phyloP scores from a whole-genome alignment of 169 alveolate genomes.

The Eimeria necatrix region DNA sequence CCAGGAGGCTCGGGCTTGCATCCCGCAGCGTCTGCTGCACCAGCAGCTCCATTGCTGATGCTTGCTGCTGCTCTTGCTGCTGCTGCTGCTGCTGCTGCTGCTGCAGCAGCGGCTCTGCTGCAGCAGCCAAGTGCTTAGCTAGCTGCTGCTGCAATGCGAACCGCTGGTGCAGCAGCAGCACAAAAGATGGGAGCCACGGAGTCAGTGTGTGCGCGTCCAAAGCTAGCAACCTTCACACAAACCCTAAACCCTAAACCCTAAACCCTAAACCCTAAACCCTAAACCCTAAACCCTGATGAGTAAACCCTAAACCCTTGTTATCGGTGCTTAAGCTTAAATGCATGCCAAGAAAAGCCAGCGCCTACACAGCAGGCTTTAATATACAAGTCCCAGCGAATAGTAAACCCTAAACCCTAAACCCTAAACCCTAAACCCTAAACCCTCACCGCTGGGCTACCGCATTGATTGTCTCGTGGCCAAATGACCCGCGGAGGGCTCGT shows the following conservation, averaged over 20 bases:
- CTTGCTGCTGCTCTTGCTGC: slow-evolving; percentile 19
- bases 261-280: slow-evolving; percentile 47
- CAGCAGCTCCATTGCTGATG: slow-evolving; percentile 34
- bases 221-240: slow-evolving; percentile 3
- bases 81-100: slow-evolving; percentile 55
- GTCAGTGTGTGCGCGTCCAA: slow-evolving; percentile 10
- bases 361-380: too few species aligned
- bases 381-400: too few species aligned
- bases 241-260: slow-evolving; percentile 14
- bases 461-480: slow-evolving; percentile 43
- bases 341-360: background rate
- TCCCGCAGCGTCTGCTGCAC: slow-evolving; percentile 61
- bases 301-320: background rate
- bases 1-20: slow-evolving; percentile 33
- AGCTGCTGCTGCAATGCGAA: slow-evolving; percentile 51
- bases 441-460: slow-evolving; percentile 51
- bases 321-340: too few species aligned
- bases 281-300: background rate
- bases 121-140: slow-evolving; percentile 44
- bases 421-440: slow-evolving; percentile 13
- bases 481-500: slow-evolving; percentile 23
- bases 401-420: background rate
- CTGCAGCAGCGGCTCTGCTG: slow-evolving; percentile 47
- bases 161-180: slow-evolving; percentile 38
- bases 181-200: slow-evolving; percentile 36